Evolutionary conservation across 2,329 filamentous ascomycete genomes (phyloP).

Genomic region (Colletotrichum liaoningense): DNA sequence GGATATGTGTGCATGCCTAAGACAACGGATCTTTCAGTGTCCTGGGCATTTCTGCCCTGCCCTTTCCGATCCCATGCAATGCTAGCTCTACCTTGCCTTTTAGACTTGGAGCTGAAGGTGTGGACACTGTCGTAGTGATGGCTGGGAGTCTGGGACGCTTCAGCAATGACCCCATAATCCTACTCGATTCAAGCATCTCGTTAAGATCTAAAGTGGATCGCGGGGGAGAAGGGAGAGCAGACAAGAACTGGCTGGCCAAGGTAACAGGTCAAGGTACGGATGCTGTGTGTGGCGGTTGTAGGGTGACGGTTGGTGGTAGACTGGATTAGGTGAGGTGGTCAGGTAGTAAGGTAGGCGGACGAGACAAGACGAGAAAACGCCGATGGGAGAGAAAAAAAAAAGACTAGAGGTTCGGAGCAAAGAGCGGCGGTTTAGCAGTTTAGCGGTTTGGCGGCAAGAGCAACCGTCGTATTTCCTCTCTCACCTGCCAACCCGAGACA

Average conservation of each 20-base stretch:
- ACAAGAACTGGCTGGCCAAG: not conserved
- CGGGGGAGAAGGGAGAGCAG: conserved; percentile 10
- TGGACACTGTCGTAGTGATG: conserved; percentile 16
- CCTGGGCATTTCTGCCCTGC: not conserved
- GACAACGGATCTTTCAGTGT: not conserved
- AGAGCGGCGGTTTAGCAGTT: conserved; percentile 19
- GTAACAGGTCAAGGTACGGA: not conserved
- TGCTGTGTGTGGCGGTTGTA: no score
- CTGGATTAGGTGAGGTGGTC: not conserved
- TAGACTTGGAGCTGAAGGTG: not conserved
- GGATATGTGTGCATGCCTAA: not conserved
- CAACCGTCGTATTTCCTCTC: not conserved
- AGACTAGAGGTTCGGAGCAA: not conserved
- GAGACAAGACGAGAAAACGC: not conserved
- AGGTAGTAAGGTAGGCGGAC: not conserved
- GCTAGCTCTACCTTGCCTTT: not conserved
- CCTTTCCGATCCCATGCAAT: conserved; percentile 22
- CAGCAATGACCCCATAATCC: conserved; percentile 25
- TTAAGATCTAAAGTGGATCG: conserved; percentile 36
- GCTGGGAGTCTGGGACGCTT: conserved; percentile 6
- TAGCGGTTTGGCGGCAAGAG: conserved; percentile 20
- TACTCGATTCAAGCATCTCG: conserved; percentile 34
- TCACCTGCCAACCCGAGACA: conserved; percentile 25
- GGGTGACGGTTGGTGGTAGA: no score
- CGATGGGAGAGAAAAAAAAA: not conserved